A percentile compares a stretch with the other conserved stretches of the same genome.
Evolutionary conservation across 164 flowering plant genomes (phyloP).

Genomic region (Magnolia changhungtana): DNA sequence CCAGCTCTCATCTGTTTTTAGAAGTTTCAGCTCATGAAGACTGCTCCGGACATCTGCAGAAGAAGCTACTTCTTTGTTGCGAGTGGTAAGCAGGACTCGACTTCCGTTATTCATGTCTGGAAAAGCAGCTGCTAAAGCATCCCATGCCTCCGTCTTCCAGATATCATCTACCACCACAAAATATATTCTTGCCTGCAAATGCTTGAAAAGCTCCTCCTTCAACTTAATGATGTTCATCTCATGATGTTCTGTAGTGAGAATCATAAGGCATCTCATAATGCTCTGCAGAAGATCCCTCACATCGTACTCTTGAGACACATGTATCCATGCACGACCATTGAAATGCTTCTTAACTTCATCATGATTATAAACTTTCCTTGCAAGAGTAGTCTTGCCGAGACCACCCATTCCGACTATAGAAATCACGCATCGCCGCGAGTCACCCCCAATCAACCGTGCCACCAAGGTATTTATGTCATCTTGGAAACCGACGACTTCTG

Average conservation of each 20-base stretch:
- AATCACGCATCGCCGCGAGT: background rate
- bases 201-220: too few species aligned
- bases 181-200: background rate
- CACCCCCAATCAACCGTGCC: background rate
- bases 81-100: constrained; percentile 2
- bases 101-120: background rate
- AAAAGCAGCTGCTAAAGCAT: background rate
- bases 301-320: background rate
- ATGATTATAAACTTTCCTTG: background rate
- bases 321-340: background rate
- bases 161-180: constrained; percentile 3
- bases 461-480: background rate
- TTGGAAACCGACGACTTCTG: background rate
- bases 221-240: background rate
- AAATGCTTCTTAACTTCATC: background rate
- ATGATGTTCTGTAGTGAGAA: background rate
- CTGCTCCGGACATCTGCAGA: background rate
- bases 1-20: constrained; percentile 1
- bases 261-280: background rate
- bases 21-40: background rate
- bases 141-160: background rate
- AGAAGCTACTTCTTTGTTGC: background rate
- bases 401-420: background rate
- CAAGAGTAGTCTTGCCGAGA: background rate
- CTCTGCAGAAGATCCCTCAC: background rate